Percentiles rank a stretch among this genome's conserved stretches.
Evolutionary conservation across 2,329 filamentous ascomycete genomes (phyloP).

Genomic region (Sordariomycetes sp.): DNA sequence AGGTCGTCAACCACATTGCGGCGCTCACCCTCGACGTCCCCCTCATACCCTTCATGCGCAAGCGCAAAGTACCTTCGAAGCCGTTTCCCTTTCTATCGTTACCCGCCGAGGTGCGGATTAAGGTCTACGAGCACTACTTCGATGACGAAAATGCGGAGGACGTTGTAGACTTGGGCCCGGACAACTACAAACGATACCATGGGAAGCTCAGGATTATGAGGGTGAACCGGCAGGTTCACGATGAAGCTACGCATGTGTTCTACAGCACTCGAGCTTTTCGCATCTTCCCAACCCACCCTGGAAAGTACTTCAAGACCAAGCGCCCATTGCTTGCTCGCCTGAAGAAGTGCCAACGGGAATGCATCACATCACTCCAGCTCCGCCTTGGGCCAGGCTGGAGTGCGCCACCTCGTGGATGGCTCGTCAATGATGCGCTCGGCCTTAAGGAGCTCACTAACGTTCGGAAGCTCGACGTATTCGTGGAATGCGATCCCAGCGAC

Average conservation of each 20-base stretch:
- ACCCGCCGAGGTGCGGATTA: conserved; percentile 60
- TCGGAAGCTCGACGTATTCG: conserved; percentile 53
- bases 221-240: conserved; percentile 50
- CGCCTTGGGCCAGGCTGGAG: conserved; percentile 66
- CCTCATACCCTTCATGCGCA: conserved; percentile 18
- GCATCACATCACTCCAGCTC: conserved; percentile 57
- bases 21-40: conserved; percentile 31
- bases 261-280: conserved; percentile 55
- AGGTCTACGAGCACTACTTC: conserved; percentile 59
- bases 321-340: conserved; percentile 61
- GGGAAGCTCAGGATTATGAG: conserved; percentile 51
- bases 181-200: conserved; percentile 54
- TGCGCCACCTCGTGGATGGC: conserved; percentile 61
- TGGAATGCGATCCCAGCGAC: conserved; percentile 64
- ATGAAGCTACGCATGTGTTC: conserved; percentile 56
- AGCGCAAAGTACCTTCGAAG: conserved; percentile 20
- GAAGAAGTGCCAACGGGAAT: conserved; percentile 47
- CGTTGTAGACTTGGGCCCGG: conserved; percentile 57
- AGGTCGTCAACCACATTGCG: conserved; percentile 29
- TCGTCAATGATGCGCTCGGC: conserved; percentile 55
- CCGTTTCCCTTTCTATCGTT: conserved; percentile 59
- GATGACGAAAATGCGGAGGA: conserved; percentile 17
- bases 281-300: conserved; percentile 56
- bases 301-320: conserved; percentile 64
- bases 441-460: conserved; percentile 53